Evolutionary conservation across 257 asterid genomes (phyloP).

Genomic region (Solanum piurae): DNA sequence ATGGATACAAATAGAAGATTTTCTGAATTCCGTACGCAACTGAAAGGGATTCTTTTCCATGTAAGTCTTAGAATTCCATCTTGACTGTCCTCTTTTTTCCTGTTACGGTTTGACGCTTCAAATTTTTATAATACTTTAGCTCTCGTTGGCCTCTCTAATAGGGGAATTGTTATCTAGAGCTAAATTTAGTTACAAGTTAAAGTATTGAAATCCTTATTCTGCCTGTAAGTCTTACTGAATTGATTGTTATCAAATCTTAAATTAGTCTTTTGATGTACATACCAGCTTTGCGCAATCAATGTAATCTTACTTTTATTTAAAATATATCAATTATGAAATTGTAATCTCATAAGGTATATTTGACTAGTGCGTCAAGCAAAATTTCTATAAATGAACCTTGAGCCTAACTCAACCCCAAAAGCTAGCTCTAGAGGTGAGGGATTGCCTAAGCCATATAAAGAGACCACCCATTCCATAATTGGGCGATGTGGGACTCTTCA

Average conservation of each 20-base stretch:
- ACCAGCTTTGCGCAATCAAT: not conserved
- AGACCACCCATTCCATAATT: not conserved
- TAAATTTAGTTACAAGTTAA: not conserved
- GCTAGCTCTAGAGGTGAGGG: not conserved
- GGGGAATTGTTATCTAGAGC: not conserved
- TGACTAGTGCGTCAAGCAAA: not conserved
- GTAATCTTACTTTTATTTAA: not conserved
- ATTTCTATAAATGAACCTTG: not conserved
- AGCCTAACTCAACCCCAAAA: not conserved
- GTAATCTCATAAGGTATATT: not conserved
- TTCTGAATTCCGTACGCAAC: slow-evolving; percentile 76
- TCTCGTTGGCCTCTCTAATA: not conserved
- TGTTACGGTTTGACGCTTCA: not conserved
- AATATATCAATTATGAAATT: not conserved
- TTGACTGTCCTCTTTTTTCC: not conserved
- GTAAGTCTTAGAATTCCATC: slow-evolving; percentile 36
- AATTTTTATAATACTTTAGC: not conserved
- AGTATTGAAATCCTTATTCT: not conserved
- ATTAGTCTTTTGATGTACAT: not conserved
- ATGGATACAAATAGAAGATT: slow-evolving; percentile 77
- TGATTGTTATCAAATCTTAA: not conserved
- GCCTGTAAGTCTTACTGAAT: not conserved
- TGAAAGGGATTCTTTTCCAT: slow-evolving; percentile 92
- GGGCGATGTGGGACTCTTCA: not conserved
- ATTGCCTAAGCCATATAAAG: not conserved